These are phyloP conservation scores for Paramecium biaurelia DNA, from an alignment of 73 alveolate genomes.

Conservation along the genomic window DNA sequence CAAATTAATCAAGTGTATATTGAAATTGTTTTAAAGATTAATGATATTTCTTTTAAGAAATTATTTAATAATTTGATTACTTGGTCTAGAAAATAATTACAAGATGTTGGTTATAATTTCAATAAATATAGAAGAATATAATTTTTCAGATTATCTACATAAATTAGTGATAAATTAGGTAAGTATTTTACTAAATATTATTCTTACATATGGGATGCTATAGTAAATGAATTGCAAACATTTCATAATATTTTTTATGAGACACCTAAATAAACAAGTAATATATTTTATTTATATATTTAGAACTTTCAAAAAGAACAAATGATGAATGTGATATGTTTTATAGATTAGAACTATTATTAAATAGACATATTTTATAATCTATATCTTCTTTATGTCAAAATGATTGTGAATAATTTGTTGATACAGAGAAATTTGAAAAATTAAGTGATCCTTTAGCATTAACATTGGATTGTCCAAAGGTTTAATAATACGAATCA, in stretches of 20 bases:
- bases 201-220: conserved; percentile 1
- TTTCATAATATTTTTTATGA: conserved; percentile 24
- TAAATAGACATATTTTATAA: neutral
- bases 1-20: neutral
- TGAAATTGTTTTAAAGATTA: neutral
- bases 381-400: neutral
- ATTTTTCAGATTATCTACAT: neutral
- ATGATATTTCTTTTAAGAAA: conserved; percentile 18
- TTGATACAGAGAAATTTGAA: conserved; percentile 51
- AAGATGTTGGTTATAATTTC: conserved; percentile 7
- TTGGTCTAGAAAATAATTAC: conserved; percentile 6
- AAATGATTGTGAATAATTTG: conserved; percentile 15
- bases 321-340: conserved; percentile 38
- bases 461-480: neutral
- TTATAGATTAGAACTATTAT: neutral
- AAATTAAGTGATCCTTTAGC: conserved; percentile 38
- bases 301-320: neutral
- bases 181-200: conserved; percentile 27
- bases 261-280: conserved; percentile 45
- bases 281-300: neutral
- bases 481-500: neutral
- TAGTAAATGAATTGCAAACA: neutral
- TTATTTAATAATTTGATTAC: neutral
- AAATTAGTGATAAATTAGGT: conserved; percentile 18
- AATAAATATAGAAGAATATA: conserved; percentile 20